A percentile compares a stretch with the other conserved stretches of the same genome.
These are phyloP conservation scores for Nicotiana tabacum DNA, from an alignment of 257 asterid species.

Conservation along the genomic window DNA sequence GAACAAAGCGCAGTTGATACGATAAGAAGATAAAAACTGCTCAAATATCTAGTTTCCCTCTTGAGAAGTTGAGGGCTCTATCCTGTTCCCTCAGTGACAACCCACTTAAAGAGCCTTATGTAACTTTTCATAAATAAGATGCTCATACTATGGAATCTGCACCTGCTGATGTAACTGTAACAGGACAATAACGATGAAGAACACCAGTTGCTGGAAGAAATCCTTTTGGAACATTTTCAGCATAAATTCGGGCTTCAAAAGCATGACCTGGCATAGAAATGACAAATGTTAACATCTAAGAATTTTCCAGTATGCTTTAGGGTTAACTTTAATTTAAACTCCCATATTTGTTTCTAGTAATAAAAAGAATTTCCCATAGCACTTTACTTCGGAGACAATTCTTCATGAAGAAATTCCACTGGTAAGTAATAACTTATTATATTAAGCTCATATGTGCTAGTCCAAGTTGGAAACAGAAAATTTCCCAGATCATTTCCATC, in stretches of 20 bases:
- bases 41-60: neutral
- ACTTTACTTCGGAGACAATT: neutral
- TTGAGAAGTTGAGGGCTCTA: constrained; percentile 3
- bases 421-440: neutral
- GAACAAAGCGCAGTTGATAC: neutral
- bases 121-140: neutral
- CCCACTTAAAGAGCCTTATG: neutral
- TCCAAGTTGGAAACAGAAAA: neutral
- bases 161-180: constrained; percentile 77
- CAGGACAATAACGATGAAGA: constrained; percentile 93
- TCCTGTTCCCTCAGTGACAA: neutral
- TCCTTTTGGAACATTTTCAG: constrained; percentile 95
- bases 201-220: constrained; percentile 97
- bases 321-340: neutral
- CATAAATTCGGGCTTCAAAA: constrained; percentile 98
- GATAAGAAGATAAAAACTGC: neutral
- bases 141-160: neutral
- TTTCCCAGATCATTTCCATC: neutral
- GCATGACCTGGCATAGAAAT: constrained; percentile 69
- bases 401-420: neutral
- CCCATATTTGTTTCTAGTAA: neutral
- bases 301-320: neutral
- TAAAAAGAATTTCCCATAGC: neutral
- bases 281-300: neutral
- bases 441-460: neutral